Evolutionary conservation across 2,329 filamentous ascomycete genomes (phyloP).

Genomic region (Microcyclospora pomicola): DNA sequence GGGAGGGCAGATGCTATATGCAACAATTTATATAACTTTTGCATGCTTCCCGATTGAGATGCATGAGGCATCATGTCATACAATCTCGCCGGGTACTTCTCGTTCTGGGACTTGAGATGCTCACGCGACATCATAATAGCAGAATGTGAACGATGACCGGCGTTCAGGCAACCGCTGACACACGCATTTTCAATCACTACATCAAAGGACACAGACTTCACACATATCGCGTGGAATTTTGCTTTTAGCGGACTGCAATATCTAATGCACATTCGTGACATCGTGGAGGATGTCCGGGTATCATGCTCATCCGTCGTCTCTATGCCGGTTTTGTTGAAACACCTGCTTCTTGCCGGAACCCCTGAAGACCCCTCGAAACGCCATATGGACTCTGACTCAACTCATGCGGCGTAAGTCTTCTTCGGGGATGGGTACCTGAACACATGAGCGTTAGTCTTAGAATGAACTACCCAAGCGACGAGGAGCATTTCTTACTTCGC

Average conservation of each 20-base stretch:
- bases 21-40: too few relatives aligned
- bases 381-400: neutral
- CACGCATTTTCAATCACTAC: too few relatives aligned
- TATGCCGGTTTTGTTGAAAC: conserved; percentile 21
- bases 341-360: conserved; percentile 3
- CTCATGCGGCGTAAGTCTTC: conserved; percentile 21
- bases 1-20: too few relatives aligned
- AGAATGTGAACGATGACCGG: too few relatives aligned
- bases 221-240: neutral
- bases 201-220: too few relatives aligned
- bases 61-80: too few relatives aligned
- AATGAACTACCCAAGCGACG: conserved; percentile 1
- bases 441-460: conserved; percentile 1
- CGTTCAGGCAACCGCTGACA: too few relatives aligned
- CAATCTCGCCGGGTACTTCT: too few relatives aligned
- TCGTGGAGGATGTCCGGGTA: conserved; percentile 21
- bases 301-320: conserved; percentile 14
- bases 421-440: conserved; percentile 25
- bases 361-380: conserved; percentile 1
- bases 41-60: too few relatives aligned
- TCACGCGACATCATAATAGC: too few relatives aligned
- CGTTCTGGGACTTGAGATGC: too few relatives aligned
- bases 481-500: conserved; percentile 60
- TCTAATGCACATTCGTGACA: conserved; percentile 6
- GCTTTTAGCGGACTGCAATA: conserved; percentile 3